A percentile compares a stretch with the other conserved stretches of the same genome.
These are phyloP conservation scores for Plantago coronopus DNA, from an alignment of 305 asterid species.

Conservation along the genomic window DNA sequence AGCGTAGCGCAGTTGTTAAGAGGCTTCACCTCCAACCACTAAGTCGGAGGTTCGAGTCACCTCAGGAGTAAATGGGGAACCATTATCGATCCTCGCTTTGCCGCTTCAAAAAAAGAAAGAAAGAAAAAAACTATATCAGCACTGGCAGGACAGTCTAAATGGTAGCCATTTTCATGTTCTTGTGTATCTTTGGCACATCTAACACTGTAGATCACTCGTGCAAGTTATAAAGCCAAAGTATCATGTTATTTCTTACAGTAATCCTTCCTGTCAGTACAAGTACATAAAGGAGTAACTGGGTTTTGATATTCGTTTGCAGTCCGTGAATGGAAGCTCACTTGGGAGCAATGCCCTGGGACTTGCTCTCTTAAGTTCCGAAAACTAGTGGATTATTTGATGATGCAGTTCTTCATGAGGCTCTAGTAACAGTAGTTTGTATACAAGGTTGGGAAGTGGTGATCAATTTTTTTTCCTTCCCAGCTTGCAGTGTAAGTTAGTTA, in stretches of 20 bases:
- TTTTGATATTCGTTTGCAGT: constrained; percentile 40
- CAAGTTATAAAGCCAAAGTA: no score
- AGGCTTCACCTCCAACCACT: no score
- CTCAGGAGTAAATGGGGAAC: no score
- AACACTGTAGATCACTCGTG: no score
- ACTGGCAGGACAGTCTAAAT: no score
- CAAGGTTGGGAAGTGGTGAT: constrained; percentile 30
- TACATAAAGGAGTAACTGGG: constrained; percentile 1
- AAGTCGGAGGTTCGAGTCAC: no score
- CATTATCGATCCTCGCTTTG: no score
- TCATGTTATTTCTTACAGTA: not conserved
- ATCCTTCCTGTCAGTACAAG: not conserved
- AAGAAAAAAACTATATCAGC: no score
- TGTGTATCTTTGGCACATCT: no score
- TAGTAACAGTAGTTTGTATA: not conserved
- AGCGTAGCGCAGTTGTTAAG: no score
- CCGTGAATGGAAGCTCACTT: constrained; percentile 39
- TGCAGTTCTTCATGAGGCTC: not conserved
- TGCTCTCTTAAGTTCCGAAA: constrained; percentile 42
- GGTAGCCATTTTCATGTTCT: no score
- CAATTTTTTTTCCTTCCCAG: constrained; percentile 32
- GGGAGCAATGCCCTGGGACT: constrained; percentile 46
- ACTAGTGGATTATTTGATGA: constrained; percentile 26
- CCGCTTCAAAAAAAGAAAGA: no score
- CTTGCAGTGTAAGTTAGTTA: constrained; percentile 8